Conservation (phyloP, 345 rosid genomes). For the Pistacia vera region DNA sequence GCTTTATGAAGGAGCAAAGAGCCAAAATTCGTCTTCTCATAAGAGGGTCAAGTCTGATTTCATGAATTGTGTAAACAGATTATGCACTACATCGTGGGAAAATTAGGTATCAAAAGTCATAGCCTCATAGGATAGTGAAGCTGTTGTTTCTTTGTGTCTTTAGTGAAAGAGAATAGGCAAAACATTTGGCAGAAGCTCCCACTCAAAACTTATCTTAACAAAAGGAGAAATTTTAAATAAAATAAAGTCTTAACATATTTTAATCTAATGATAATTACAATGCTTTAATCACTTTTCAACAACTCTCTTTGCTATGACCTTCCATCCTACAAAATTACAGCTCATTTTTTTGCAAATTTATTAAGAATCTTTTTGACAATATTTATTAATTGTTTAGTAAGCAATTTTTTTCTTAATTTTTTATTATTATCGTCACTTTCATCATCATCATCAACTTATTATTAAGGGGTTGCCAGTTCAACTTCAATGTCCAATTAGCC, state of each 20-base stretch:
- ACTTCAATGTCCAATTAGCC: neutral
- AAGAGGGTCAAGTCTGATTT: neutral
- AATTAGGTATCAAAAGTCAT: constrained; percentile 12
- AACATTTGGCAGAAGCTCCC: constrained; percentile 9
- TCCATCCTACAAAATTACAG: neutral
- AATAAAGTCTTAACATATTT: too few species aligned
- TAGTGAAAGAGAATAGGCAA: neutral
- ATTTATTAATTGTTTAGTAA: neutral
- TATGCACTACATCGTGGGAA: neutral
- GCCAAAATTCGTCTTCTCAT: neutral
- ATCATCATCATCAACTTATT: neutral
- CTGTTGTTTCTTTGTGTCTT: neutral
- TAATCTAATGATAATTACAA: neutral
- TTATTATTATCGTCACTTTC: neutral
- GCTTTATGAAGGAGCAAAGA: neutral
- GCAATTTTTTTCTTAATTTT: neutral
- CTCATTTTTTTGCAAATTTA: neutral
- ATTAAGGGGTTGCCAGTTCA: neutral
- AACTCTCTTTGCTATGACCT: neutral
- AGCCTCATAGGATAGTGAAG: neutral
- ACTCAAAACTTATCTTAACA: neutral
- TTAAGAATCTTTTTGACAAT: neutral
- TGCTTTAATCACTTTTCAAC: constrained; percentile 23
- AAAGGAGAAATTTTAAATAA: neutral
- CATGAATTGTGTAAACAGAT: too few species aligned